Evolutionary conservation across 257 asterid species (phyloP).

Genomic region (Gardenia jasminoides): DNA sequence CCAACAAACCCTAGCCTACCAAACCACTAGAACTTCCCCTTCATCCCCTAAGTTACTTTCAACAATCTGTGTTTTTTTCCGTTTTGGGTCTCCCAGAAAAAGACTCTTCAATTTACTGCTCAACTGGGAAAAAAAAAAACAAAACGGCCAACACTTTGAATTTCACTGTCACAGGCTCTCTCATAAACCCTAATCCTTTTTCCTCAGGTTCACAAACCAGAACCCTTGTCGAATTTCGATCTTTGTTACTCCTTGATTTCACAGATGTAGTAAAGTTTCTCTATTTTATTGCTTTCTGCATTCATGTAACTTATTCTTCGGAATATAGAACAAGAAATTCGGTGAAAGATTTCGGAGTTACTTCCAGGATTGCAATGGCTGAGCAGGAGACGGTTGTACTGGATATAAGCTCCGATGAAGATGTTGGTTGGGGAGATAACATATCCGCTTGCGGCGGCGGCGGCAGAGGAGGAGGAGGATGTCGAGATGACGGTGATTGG

Average conservation of each 20-base stretch:
- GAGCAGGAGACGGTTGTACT: conserved; percentile 31
- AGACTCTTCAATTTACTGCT: not conserved
- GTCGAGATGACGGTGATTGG: conserved; percentile 58
- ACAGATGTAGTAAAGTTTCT: not conserved
- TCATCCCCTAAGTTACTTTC: not conserved
- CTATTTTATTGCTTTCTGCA: not conserved
- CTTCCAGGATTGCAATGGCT: conserved; percentile 37
- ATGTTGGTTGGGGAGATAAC: conserved; percentile 36
- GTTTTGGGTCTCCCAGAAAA: not conserved
- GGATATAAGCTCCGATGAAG: conserved; percentile 84
- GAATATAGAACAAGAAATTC: too few species aligned
- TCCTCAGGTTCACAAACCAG: not conserved
- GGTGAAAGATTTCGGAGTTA: not conserved
- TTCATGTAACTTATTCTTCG: too few species aligned
- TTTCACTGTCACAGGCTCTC: not conserved
- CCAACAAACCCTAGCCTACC: not conserved
- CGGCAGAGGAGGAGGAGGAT: conserved; percentile 30
- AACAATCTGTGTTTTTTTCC: not conserved
- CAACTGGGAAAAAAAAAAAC: too few species aligned
- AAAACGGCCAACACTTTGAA: too few species aligned
- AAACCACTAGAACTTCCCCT: not conserved
- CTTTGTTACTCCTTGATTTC: not conserved
- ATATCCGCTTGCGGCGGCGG: not conserved
- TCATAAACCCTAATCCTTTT: not conserved
- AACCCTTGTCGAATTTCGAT: not conserved